Percentiles rank a stretch among this genome's conserved stretches.
Evolutionary conservation across 1,139 yeast genomes (phyloP).

Genomic region (Kazachstania sp.): DNA sequence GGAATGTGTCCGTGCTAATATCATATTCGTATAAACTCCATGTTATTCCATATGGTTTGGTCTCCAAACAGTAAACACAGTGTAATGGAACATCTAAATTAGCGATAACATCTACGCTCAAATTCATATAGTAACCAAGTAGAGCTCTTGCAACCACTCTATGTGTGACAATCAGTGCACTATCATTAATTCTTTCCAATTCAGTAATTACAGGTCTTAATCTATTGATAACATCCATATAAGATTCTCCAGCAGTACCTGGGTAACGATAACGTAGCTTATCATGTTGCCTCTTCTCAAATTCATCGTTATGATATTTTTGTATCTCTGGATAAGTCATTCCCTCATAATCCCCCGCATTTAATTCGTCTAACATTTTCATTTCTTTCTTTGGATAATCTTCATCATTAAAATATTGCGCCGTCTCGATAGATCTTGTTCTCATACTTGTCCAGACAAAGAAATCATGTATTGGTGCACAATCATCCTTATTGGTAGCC

Average conservation of each 20-base stretch:
- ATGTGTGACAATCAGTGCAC: conserved; percentile 74
- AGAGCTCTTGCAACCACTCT: conserved; percentile 84
- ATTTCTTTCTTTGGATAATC: conserved; percentile 76
- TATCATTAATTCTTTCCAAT: conserved; percentile 84
- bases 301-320: conserved; percentile 63
- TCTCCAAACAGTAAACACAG: conserved; percentile 80
- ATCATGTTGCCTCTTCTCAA: conserved; percentile 61
- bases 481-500: conserved; percentile 15
- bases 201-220: conserved; percentile 86
- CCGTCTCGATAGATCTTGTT: conserved; percentile 67
- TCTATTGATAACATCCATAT: conserved; percentile 84
- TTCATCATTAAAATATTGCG: conserved; percentile 61
- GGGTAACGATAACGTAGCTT: conserved; percentile 85
- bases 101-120: conserved; percentile 74
- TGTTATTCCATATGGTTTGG: conserved; percentile 91
- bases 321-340: conserved; percentile 83
- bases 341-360: conserved; percentile 89
- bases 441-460: conserved; percentile 94
- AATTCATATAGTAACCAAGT: conserved; percentile 79
- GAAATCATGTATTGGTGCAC: conserved; percentile 43
- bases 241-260: conserved; percentile 96
- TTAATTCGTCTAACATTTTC: conserved; percentile 88
- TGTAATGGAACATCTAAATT: conserved; percentile 90
- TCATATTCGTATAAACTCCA: conserved; percentile 85
- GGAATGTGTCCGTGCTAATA: conserved; percentile 71